Evolutionary conservation across 2,329 filamentous ascomycete species (phyloP).

Genomic region (Beauveria medogensis): DNA sequence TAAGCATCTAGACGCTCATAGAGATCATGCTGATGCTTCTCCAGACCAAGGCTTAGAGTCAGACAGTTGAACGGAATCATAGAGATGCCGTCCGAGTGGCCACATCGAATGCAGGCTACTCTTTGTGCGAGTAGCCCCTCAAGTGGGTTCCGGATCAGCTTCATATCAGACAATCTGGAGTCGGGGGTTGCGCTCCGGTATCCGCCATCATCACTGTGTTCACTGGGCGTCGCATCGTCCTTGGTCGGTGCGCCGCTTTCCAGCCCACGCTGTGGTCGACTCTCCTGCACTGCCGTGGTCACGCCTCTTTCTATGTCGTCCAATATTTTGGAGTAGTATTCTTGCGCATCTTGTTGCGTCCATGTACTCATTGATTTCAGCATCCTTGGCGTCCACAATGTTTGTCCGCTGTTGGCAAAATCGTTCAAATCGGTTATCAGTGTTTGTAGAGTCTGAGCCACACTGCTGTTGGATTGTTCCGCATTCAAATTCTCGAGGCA

Average conservation of each 20-base stretch:
- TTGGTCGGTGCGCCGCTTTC: constrained; percentile 27
- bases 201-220: constrained; percentile 49
- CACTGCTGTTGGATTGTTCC: constrained; percentile 24
- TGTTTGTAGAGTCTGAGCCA: constrained; percentile 47
- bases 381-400: constrained; percentile 72
- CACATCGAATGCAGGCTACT: constrained; percentile 79
- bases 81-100: constrained; percentile 78
- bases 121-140: constrained; percentile 84
- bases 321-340: constrained; percentile 87
- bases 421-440: constrained; percentile 66
- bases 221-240: constrained; percentile 37
- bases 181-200: constrained; percentile 40
- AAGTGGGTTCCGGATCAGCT: constrained; percentile 60
- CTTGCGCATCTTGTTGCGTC: constrained; percentile 95
- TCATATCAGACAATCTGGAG: constrained; percentile 30
- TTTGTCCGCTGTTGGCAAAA: constrained; percentile 60
- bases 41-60: constrained; percentile 69
- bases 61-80: constrained; percentile 92
- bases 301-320: constrained; percentile 79
- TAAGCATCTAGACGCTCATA: constrained; percentile 77
- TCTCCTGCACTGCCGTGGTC: constrained; percentile 34
- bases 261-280: constrained; percentile 27
- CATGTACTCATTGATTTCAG: constrained; percentile 91
- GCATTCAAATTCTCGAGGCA: constrained; percentile 26
- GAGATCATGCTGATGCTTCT: constrained; percentile 56